Evolutionary conservation across 2,329 filamentous ascomycete species (phyloP), one percentile per base, ranked within the genome.

Genomic region (Trichothecium roseum): DNA sequence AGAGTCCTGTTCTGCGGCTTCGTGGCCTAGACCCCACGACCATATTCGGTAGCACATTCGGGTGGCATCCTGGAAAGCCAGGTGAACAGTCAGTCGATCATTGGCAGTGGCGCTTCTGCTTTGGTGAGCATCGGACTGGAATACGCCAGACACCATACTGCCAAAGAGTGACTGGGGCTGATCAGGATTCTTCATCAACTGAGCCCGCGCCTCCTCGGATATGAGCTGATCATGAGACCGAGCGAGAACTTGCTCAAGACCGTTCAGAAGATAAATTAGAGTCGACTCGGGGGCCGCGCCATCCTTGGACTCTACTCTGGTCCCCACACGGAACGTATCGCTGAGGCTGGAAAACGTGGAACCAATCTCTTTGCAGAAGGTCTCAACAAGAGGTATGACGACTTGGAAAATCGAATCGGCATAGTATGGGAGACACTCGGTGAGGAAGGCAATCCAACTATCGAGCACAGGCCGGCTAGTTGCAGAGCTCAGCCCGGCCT

Each of bases 31-130:
- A 5, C 83, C 85, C 89, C 91, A 98, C 1, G 84, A 84, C 91
- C 93, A 98, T 35, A 98, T 94, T 10, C 70, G 77, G 53, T 94
- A 93, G 56, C 88, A 94, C 34, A 94, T 84, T 17, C 86, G 78
- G 39, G 96, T 85, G 1, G 88, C 86, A 54, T 98, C 93, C 56
- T 96, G 89, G 53, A 98, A 94, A 9, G 88, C 93, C n/a, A 98
- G 68, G 30, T 95, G 69, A 15, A 98, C 89, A 0, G 91, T 96
- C 16, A 98, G 68, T 31, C 89, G 77, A 48, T 91, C 89, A 50
- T 96, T 98, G 8, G 88, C 87, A n/a, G 84, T 87, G 7, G 81
- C 77, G 40, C 80, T 86, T 33, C 87, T 78, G n/a, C 77, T 72
- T 41, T 88, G 83, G 2, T 73, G 78, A 1, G 74, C 68, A 40